phyloP scores from a whole-genome alignment of 768 basidiomycete species.

The Terana coerulea region DNA sequence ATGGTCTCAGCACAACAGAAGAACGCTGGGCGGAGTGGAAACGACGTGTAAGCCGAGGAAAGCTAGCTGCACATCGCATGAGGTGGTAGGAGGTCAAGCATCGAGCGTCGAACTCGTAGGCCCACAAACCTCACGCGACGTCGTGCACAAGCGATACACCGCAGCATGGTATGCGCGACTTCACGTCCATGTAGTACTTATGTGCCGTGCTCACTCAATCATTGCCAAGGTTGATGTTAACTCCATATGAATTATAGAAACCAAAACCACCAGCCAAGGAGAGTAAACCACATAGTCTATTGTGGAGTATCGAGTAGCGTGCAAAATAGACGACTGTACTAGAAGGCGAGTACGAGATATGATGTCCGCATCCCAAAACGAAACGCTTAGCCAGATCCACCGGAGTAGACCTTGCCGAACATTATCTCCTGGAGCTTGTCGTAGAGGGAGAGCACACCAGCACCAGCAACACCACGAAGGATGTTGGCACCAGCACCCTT shows the following conservation, averaged over 20 bases:
- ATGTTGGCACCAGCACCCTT: conserved; percentile 94
- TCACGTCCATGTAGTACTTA: not conserved
- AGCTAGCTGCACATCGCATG: conserved; percentile 6
- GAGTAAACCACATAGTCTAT: conserved; percentile 33
- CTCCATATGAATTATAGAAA: conserved; percentile 17
- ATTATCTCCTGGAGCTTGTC: conserved; percentile 96
- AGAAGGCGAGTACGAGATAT: conserved; percentile 26
- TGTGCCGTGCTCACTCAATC: not conserved
- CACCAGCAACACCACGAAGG: conserved; percentile 99
- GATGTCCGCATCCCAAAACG: conserved; percentile 18
- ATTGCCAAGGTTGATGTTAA: not conserved
- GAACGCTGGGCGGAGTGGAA: conserved; percentile 1
- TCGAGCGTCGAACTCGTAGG: not conserved
- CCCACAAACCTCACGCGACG: conserved; percentile 5
- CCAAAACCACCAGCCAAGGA: conserved; percentile 20
- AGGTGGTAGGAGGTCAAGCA: not conserved
- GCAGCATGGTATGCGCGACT: too few relatives aligned
- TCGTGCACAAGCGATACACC: too few relatives aligned
- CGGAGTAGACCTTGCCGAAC: conserved; percentile 99
- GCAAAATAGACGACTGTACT: conserved; percentile 27
- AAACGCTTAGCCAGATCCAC: conserved; percentile 51
- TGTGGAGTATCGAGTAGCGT: conserved; percentile 24
- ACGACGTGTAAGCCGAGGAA: not conserved
- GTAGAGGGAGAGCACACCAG: conserved; percentile 98
- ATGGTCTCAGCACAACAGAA: conserved; percentile 59